These are phyloP conservation scores for Cyphellophora attinorum DNA, from an alignment of 2,329 filamentous ascomycete species.

Conservation along the genomic window DNA sequence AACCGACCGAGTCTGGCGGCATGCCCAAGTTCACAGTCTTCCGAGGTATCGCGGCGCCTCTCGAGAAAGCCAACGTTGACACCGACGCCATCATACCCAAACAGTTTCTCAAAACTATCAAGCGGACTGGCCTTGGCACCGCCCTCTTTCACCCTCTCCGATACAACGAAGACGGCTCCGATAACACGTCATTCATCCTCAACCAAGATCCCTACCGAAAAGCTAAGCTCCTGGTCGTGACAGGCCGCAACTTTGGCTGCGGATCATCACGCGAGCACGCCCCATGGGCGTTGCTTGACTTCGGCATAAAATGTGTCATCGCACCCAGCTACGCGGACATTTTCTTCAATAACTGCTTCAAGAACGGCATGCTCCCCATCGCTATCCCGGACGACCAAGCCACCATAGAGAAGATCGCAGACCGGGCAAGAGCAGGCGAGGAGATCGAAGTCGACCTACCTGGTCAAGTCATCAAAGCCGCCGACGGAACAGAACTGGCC, in stretches of 20 bases:
- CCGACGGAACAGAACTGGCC: conserved; percentile 62
- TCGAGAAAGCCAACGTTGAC: conserved; percentile 86
- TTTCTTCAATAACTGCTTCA: conserved; percentile 99
- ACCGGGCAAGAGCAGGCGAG: conserved; percentile 65
- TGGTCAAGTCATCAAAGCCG: conserved; percentile 72
- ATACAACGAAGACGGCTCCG: conserved; percentile 61
- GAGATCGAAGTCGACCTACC: conserved; percentile 86
- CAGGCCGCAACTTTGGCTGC: conserved; percentile 90
- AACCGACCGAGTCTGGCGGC: conserved; percentile 46
- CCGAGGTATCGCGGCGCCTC: conserved; percentile 76
- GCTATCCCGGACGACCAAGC: conserved; percentile 54
- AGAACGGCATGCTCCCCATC: conserved; percentile 97
- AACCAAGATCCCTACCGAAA: conserved; percentile 80
- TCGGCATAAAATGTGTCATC: conserved; percentile 89
- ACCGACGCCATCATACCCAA: conserved; percentile 99
- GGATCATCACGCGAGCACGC: conserved; percentile 90
- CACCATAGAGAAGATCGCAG: conserved; percentile 60
- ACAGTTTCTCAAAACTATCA: conserved; percentile 98
- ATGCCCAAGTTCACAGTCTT: conserved; percentile 76
- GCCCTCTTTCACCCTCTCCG: conserved; percentile 83
- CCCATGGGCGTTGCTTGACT: conserved; percentile 92
- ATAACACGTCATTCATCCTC: conserved; percentile 75
- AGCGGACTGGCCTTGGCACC: conserved; percentile 82
- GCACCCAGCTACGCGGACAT: conserved; percentile 84
- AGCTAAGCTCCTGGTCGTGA: conserved; percentile 83